These are phyloP conservation scores for Ascochyta clinopodiicola DNA, from an alignment of 2,329 filamentous ascomycete species.

Conservation along the genomic window DNA sequence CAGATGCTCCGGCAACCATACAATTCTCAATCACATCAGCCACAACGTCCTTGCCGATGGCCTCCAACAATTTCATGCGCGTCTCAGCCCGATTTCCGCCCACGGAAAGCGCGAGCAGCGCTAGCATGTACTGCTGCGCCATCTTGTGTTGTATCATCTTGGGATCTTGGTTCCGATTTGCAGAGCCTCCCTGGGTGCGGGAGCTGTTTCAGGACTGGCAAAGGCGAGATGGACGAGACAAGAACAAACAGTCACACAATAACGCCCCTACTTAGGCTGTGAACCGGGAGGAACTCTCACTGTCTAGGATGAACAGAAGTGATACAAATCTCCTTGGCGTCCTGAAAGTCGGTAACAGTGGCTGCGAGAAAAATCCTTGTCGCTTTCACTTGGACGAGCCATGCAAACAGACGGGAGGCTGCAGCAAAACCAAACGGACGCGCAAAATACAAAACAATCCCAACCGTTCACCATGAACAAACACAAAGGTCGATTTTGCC, in stretches of 20 bases:
- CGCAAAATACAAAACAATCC: neutral
- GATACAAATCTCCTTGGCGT: no score
- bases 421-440: conserved; percentile 9
- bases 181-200: no score
- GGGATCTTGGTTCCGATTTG: no score
- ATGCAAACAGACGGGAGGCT: neutral
- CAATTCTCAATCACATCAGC: no score
- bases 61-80: neutral
- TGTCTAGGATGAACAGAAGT: neutral
- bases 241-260: neutral
- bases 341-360: neutral
- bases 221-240: neutral
- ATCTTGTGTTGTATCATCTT: neutral
- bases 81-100: neutral
- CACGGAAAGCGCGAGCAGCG: neutral
- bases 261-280: neutral
- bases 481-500: neutral
- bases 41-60: neutral
- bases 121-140: neutral
- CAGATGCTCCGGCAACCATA: neutral
- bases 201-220: neutral
- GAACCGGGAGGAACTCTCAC: neutral
- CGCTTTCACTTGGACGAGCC: conserved; percentile 2
- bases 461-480: neutral
- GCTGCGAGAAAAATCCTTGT: neutral